These are phyloP conservation scores for Candida freyschussii DNA, from an alignment of 1,139 yeast species.

Conservation along the genomic window DNA sequence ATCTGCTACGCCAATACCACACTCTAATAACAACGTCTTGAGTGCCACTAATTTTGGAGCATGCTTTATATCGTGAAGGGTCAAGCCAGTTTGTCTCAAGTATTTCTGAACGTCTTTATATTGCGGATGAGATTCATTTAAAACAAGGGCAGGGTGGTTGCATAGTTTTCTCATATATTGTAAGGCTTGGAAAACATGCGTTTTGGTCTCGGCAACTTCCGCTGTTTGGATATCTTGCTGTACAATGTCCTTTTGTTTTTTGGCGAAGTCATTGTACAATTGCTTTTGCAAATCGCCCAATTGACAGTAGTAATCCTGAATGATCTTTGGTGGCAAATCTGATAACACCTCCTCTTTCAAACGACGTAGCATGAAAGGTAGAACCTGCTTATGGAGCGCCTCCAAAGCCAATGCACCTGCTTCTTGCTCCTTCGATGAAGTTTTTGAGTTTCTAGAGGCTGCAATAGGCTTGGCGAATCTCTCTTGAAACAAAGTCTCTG, in stretches of 20 bases:
- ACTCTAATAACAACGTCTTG: constrained; percentile 75
- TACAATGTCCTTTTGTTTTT: constrained; percentile 72
- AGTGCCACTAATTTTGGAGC: constrained; percentile 89
- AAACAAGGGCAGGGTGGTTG: constrained; percentile 94
- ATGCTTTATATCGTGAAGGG: constrained; percentile 68
- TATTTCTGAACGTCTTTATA: constrained; percentile 58
- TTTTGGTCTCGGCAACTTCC: constrained; percentile 50
- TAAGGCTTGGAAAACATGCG: constrained; percentile 94
- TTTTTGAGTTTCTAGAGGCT: constrained; percentile 84
- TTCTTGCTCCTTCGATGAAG: constrained; percentile 92
- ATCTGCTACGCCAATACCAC: constrained; percentile 83
- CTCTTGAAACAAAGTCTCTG: constrained; percentile 91
- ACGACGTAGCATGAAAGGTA: constrained; percentile 94
- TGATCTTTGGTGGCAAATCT: constrained; percentile 96
- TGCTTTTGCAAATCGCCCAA: constrained; percentile 85
- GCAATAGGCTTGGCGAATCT: constrained; percentile 97
- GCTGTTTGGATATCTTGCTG: constrained; percentile 53
- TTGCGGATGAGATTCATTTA: constrained; percentile 83
- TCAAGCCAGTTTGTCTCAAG: constrained; percentile 54
- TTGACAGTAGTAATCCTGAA: constrained; percentile 97
- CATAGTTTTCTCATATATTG: constrained; percentile 97
- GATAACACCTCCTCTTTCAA: constrained; percentile 93
- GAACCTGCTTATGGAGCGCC: constrained; percentile 91
- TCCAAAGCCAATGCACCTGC: constrained; percentile 95
- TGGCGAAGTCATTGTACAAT: constrained; percentile 86